Base-by-base conservation (phyloP, 306 rosid genomes). In the Lupinus albus region DNA sequence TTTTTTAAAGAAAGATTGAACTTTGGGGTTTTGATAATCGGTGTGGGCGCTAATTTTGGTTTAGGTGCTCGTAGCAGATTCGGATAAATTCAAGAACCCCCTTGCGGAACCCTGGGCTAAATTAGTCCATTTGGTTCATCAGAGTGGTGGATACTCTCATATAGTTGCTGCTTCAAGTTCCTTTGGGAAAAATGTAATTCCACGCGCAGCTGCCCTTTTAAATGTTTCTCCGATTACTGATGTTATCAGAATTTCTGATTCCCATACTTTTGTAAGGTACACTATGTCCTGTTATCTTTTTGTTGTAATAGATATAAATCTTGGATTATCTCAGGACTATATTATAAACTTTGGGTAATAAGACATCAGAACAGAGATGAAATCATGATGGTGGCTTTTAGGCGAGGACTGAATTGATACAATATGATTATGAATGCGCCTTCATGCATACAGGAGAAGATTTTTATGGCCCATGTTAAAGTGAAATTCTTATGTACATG, bases 101-200 rank as follows among this genome's bases (percentile, higher is more conserved):
- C 51, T 91, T 47, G 91, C 97, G 4, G 97, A 91, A 49, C 87
- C 97, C 16, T 91, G 97, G 97, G 95, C 97, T 69, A 87, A 81
- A 69, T 71, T 91, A 35, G 82, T 91, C 38, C 92, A 84, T 72
- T 76, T 86, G 75, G 86, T 84, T 77, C 95, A 91, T 80, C 87
- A 82, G 77, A 84, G 35, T 33, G 92, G 90, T n/a, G 79, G 76
- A 60, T 88, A 79, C 77, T 88, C 97, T 5, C 93, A 88, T 68
- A 85, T 91, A 71, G 63, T 91, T 76, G 82, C 95, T 15, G 82
- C 95, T 74, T 85, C 93, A 7, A 79, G 78, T 69, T 91, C 97
- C 2, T 91, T 91, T 67, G 97, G 95, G 74, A 91, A 91, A 78
- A 91, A 91, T 75, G 68, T 91, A 61, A 78, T 91, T 73, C 95